A percentile compares a stretch with the other conserved stretches of the same genome.
Evolutionary conservation across 2,329 filamentous ascomycete species (phyloP).

Genomic region (Fusarium mundagurra): DNA sequence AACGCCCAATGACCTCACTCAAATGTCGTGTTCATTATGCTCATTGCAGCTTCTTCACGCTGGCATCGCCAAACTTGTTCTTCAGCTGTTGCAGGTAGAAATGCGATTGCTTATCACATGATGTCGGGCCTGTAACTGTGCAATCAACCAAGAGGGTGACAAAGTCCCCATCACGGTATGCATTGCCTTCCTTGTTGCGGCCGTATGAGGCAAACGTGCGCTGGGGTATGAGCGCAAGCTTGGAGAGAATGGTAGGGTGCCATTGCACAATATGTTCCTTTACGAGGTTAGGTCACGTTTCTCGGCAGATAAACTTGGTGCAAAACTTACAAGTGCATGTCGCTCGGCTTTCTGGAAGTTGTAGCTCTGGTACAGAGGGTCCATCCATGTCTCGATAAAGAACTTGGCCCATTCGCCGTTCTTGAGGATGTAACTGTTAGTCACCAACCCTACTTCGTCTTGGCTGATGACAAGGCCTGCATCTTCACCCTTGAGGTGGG

Average conservation of each 20-base stretch:
- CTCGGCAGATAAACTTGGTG: not conserved
- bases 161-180: constrained; percentile 86
- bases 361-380: constrained; percentile 91
- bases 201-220: constrained; percentile 83
- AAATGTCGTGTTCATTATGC: constrained; percentile 25
- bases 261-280: constrained; percentile 92
- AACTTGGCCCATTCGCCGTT: constrained; percentile 92
- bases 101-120: constrained; percentile 78
- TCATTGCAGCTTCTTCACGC: constrained; percentile 1
- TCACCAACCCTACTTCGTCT: constrained; percentile 81
- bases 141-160: constrained; percentile 83
- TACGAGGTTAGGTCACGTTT: constrained; percentile 23
- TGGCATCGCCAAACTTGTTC: constrained; percentile 47
- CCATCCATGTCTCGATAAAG: constrained; percentile 95
- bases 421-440: constrained; percentile 80
- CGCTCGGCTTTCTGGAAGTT: constrained; percentile 96
- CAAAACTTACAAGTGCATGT: constrained; percentile 79
- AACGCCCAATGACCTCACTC: constrained; percentile 28
- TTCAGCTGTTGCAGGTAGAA: constrained; percentile 60
- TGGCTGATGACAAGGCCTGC: constrained; percentile 87
- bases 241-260: constrained; percentile 95
- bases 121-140: constrained; percentile 62
- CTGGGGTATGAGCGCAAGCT: constrained; percentile 90
- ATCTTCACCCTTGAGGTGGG: constrained; percentile 78
- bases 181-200: constrained; percentile 62